A percentile compares a stretch with the other conserved stretches of the same genome.
These are phyloP conservation scores for Hypomyces rosellus DNA, from an alignment of 2,329 filamentous ascomycete genomes.

Conservation along the genomic window DNA sequence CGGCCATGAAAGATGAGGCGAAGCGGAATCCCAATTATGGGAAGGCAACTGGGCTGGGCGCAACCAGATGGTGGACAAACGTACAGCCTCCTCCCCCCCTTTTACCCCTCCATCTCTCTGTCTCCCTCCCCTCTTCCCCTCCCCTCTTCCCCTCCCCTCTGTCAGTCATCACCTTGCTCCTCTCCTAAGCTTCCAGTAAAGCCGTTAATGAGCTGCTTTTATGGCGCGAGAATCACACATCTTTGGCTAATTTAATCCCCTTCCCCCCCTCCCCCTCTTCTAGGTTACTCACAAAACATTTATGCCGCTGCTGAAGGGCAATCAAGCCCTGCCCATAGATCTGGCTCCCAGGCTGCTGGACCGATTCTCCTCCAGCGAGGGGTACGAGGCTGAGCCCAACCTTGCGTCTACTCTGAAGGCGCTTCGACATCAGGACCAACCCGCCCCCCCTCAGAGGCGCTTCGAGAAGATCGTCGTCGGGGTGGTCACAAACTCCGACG, in stretches of 20 bases:
- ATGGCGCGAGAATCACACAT: no score
- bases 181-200: background rate
- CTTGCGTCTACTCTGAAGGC: slow-evolving; percentile 38
- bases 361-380: slow-evolving; percentile 47
- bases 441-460: background rate
- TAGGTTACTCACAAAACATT: slow-evolving; percentile 53
- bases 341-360: slow-evolving; percentile 44
- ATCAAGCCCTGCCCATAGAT: slow-evolving; percentile 32
- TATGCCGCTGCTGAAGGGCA: slow-evolving; percentile 27
- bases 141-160: no score
- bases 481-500: slow-evolving; percentile 58
- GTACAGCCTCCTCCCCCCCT: slow-evolving; percentile 26
- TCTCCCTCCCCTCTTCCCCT: background rate
- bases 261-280: no score
- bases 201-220: background rate
- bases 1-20: slow-evolving; percentile 42
- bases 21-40: slow-evolving; percentile 53
- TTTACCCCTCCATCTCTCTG: background rate
- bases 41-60: slow-evolving; percentile 41
- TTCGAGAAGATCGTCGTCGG: slow-evolving; percentile 43
- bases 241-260: background rate
- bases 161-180: background rate
- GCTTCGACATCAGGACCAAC: slow-evolving; percentile 27
- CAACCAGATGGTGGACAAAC: slow-evolving; percentile 54
- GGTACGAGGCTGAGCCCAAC: slow-evolving; percentile 43